phyloP scores from a whole-genome alignment of 805 yeast genomes.

The Saccharomyces jurei region DNA sequence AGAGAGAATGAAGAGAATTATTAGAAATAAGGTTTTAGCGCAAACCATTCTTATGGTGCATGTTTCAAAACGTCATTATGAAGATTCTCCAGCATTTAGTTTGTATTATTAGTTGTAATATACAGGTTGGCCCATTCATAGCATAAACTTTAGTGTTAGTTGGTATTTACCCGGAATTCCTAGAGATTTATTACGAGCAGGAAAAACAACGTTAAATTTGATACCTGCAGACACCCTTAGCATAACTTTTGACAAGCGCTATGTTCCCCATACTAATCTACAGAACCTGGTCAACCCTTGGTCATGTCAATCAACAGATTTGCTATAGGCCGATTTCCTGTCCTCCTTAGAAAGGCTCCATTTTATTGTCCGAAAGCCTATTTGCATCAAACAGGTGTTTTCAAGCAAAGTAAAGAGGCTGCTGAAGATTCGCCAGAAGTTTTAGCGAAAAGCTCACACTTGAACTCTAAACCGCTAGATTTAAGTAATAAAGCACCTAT shows the following conservation, averaged over 20 bases:
- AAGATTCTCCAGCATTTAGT: not conserved
- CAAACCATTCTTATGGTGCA: not conserved
- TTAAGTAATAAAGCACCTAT: conserved; percentile 28
- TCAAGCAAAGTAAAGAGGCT: not conserved
- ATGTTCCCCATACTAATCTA: not conserved
- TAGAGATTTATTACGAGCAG: not conserved
- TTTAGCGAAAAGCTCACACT: conserved; percentile 17
- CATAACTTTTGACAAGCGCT: not conserved
- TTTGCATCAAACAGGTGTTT: not conserved
- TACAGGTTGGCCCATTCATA: not conserved
- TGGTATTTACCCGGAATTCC: not conserved
- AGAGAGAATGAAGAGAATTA: not conserved
- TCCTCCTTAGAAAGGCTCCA: not conserved
- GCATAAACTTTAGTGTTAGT: not conserved
- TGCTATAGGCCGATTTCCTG: not conserved
- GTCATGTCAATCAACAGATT: not conserved
- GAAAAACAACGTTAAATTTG: not conserved
- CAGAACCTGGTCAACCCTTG: not conserved
- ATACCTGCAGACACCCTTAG: not conserved
- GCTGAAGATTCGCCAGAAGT: conserved; percentile 22
- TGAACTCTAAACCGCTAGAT: conserved; percentile 16
- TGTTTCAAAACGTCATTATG: not conserved
- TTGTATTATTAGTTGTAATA: not conserved
- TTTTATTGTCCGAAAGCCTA: not conserved
- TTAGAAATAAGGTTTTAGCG: not conserved